A percentile compares a stretch with the other conserved stretches of the same genome.
phyloP scores from a whole-genome alignment of 2,329 filamentous ascomycete genomes.

The Decorospora gaudefroyi region DNA sequence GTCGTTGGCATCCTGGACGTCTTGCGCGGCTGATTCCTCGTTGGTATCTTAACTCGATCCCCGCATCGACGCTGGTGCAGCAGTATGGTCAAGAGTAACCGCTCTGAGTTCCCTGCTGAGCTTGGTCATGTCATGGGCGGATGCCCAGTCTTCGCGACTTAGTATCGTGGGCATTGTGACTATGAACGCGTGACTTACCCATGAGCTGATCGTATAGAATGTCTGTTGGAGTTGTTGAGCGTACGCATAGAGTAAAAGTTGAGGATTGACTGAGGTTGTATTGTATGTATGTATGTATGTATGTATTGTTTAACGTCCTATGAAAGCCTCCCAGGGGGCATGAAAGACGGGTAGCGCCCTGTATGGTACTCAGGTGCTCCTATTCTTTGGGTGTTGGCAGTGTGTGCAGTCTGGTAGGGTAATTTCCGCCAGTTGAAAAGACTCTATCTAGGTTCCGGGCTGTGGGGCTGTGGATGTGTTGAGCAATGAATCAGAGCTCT shows the following conservation, averaged over 20 bases:
- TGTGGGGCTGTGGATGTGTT: background rate
- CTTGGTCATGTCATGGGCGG: background rate
- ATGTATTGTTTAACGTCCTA: no score
- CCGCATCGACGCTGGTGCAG: background rate
- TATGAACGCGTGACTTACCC: background rate
- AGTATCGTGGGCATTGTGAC: background rate
- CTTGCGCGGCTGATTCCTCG: conserved; percentile 25
- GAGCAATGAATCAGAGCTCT: conserved; percentile 3
- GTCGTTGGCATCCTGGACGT: background rate
- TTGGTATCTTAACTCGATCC: conserved; percentile 39
- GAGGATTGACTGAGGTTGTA: no score
- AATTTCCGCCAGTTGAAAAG: no score
- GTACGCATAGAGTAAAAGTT: no score
- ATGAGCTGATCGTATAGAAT: background rate
- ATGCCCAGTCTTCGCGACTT: background rate
- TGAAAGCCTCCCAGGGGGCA: no score
- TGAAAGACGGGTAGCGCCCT: no score
- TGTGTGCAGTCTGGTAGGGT: no score
- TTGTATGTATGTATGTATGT: no score
- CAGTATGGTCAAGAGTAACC: background rate
- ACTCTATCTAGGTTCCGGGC: conserved; percentile 3
- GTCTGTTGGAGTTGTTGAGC: no score
- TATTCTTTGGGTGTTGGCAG: no score
- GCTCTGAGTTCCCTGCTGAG: background rate
- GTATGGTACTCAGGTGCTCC: no score